Evolutionary conservation across 331 rosid species (phyloP), one percentile per base, ranked within the genome.

Genomic region (Stylosanthes scabra): DNA sequence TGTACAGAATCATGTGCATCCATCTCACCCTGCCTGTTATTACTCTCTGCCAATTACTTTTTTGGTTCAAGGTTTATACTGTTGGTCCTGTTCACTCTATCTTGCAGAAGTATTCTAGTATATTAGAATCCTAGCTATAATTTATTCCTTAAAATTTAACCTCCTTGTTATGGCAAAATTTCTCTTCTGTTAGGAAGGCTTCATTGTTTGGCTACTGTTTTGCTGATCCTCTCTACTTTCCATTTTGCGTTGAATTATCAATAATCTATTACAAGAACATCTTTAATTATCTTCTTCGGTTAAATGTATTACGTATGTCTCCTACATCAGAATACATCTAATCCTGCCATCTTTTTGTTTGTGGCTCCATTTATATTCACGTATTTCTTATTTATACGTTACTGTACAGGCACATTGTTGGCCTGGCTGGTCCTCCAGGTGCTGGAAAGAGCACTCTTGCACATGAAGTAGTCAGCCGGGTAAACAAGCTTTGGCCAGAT

Each of bases 371-470:
- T 28, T 40, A 20, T 67, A 57, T 50, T 80, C 61, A 50, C 25
- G 72, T 41, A 39, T 45, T 63, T 0, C 11, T 15, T 20, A 16
- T 68, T 67, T 40, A 34, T 85, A n/a, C n/a, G 70, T 37, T 61
- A 55, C 70, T 39, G 44, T 64, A 52, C 82, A 94, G 97, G 75
- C 63, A 84, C 77, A 59, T 94, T 68, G 89, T 89, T 73, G 99
- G 96, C 58, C 70, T 94, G 84, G 97, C 96, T 79, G 99, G 97
- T 76, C 96, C 99, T 66, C 99, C 99, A 37, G 96, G 99, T 66
- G 84, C 99, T 61, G 99, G 97, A 44, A 94, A 91, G 79, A 89
- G 90, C 74, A 94, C 99, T 65, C 37, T 88, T 47, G 95, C 96
- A 9, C 56, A 80, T 74, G 96, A 91, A 83, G 92, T 94, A 34